These are phyloP conservation scores for Fusarium devonianum DNA, from an alignment of 2,329 filamentous ascomycete genomes.

Conservation along the genomic window DNA sequence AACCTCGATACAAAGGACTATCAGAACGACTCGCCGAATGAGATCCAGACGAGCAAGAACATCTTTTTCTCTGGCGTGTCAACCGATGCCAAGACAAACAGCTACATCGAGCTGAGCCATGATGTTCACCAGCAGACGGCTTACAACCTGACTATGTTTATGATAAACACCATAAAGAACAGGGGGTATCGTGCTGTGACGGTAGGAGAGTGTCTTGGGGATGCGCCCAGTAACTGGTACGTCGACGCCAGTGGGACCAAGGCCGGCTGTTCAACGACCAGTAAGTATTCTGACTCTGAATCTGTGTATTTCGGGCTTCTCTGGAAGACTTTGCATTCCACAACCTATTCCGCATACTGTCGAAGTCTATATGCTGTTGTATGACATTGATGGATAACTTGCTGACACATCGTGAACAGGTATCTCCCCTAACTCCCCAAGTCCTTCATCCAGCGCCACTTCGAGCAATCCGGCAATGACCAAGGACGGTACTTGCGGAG, in stretches of 20 bases:
- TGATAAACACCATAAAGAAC: conserved; percentile 50
- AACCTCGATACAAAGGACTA: conserved; percentile 69
- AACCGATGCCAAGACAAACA: conserved; percentile 30
- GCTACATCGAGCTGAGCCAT: conserved; percentile 61
- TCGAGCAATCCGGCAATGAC: conserved; percentile 8
- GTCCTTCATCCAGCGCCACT: background rate
- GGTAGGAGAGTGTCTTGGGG: conserved; percentile 64
- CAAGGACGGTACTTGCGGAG: conserved; percentile 47
- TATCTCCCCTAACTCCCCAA: too few relatives aligned
- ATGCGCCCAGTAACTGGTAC: conserved; percentile 60
- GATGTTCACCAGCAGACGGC: conserved; percentile 58
- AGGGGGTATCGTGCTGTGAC: conserved; percentile 57
- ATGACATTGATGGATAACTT: background rate
- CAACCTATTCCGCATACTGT: too few relatives aligned
- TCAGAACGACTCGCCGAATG: conserved; percentile 56
- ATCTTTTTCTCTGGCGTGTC: conserved; percentile 48
- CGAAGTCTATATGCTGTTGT: too few relatives aligned
- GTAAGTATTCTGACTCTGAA: conserved; percentile 1
- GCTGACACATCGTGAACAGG: conserved; percentile 11
- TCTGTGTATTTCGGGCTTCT: too few relatives aligned
- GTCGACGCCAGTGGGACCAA: conserved; percentile 40
- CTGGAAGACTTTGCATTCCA: too few relatives aligned
- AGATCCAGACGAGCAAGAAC: conserved; percentile 55
- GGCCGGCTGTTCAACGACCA: conserved; percentile 2
- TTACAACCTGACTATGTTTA: conserved; percentile 50